A percentile compares a stretch with the other conserved stretches of the same genome.
These are phyloP conservation scores for Agarophyton chilense DNA, from an alignment of 23 red algal genomes.

Conservation along the genomic window DNA sequence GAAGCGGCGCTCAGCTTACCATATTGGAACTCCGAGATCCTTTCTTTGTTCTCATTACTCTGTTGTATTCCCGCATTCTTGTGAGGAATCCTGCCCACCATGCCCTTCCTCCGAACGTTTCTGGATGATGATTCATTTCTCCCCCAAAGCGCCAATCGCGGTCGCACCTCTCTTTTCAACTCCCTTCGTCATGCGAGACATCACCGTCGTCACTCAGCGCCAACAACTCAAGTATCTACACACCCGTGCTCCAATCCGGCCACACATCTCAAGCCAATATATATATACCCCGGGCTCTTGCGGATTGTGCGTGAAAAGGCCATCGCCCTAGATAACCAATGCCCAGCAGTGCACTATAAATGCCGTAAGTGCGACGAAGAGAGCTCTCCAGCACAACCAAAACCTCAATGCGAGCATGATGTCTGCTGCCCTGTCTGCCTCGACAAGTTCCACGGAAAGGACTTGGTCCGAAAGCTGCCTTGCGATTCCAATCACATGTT, in stretches of 20 bases:
- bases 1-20: too few relatives aligned
- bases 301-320: constrained; percentile 62
- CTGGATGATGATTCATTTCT: neutral
- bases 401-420: constrained; percentile 32
- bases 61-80: neutral
- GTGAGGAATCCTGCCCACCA: neutral
- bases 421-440: constrained; percentile 60
- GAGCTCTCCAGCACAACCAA: too few relatives aligned
- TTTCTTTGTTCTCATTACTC: too few relatives aligned
- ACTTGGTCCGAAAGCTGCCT: constrained; percentile 65
- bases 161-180: neutral
- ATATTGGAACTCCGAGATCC: too few relatives aligned
- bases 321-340: constrained; percentile 66
- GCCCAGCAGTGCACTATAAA: constrained; percentile 67
- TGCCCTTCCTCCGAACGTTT: neutral
- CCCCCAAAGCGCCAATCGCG: neutral
- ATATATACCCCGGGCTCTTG: constrained; percentile 71
- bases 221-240: neutral
- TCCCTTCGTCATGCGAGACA: neutral
- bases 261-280: constrained; percentile 57
- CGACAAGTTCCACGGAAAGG: constrained; percentile 62
- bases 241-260: neutral
- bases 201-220: neutral
- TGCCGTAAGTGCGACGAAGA: constrained; percentile 29
- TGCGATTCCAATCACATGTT: constrained; percentile 70